Conservation (phyloP, 805 yeast species). For the Komagataella pastoris region DNA sequence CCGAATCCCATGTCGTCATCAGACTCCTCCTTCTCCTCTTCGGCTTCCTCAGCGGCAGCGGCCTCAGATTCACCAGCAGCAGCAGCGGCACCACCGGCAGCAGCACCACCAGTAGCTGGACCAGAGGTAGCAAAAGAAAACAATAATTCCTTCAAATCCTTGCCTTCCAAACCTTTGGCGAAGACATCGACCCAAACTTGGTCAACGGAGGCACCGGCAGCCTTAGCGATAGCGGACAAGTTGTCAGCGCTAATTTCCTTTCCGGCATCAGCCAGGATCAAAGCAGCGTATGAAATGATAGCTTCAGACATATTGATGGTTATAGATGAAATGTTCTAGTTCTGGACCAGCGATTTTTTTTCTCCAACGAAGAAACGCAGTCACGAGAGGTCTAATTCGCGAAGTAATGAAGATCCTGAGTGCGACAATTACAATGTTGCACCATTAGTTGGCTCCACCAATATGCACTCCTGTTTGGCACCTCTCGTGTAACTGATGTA, state of each 20-base stretch:
- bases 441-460: conserved; percentile 1
- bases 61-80: conserved; percentile 53
- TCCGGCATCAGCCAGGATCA: conserved; percentile 95
- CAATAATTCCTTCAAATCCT: conserved; percentile 67
- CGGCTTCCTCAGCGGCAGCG: conserved; percentile 44
- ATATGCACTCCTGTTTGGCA: conserved; percentile 5
- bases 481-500: conserved; percentile 14
- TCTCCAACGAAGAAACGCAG: not conserved
- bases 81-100: conserved; percentile 46
- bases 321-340: not conserved
- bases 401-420: not conserved
- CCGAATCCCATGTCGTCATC: conserved; percentile 93
- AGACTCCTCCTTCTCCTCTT: conserved; percentile 35
- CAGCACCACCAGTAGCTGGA: conserved; percentile 61
- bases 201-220: conserved; percentile 78
- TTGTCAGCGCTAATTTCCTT: conserved; percentile 78
- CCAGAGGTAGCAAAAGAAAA: conserved; percentile 55
- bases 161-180: conserved; percentile 80
- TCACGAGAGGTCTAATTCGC: not conserved
- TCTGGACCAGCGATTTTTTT: not conserved
- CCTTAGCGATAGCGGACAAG: conserved; percentile 60
- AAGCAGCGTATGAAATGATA: conserved; percentile 95
- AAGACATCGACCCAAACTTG: conserved; percentile 77
- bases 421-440: not conserved
- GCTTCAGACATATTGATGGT: conserved; percentile 65